phyloP scores from a whole-genome alignment of 176 grass and related monocot genomes.

The Rhynchospora breviuscula region DNA sequence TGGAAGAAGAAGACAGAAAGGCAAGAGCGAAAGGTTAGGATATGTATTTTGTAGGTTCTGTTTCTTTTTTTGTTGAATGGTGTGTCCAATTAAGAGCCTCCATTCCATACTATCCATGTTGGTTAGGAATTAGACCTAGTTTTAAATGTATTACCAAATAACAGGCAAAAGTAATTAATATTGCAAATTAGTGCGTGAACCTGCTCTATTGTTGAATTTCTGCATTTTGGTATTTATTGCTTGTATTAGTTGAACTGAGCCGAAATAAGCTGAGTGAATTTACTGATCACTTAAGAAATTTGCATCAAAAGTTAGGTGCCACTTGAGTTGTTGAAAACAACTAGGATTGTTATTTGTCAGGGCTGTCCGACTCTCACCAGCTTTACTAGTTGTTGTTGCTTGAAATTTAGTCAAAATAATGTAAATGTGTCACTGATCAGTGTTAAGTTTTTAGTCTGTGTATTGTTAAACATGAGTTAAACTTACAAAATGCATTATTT shows the following conservation, averaged over 20 bases:
- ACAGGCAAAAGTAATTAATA: background rate
- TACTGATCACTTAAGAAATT: background rate
- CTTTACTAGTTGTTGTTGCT: background rate
- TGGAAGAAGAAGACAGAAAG: constrained; percentile 75
- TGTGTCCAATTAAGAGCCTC: background rate
- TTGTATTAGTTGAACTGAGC: background rate
- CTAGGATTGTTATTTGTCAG: background rate
- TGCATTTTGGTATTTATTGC: background rate
- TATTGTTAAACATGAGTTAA: background rate
- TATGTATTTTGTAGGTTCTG: constrained; percentile 20
- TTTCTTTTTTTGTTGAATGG: background rate
- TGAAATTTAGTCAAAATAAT: background rate
- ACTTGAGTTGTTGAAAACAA: background rate
- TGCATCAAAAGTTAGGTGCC: background rate
- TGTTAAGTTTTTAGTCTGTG: background rate
- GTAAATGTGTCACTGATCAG: background rate
- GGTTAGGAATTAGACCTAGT: background rate
- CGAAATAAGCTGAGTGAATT: background rate
- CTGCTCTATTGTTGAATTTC: background rate
- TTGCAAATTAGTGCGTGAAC: background rate
- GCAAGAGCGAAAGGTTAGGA: constrained; percentile 52
- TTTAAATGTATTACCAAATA: background rate
- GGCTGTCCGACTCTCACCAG: background rate
- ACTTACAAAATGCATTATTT: constrained; percentile 1
- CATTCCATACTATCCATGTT: background rate